Evolutionary conservation across 495 filamentous ascomycete genomes (phyloP).

Genomic region (Neurospora sp.): DNA sequence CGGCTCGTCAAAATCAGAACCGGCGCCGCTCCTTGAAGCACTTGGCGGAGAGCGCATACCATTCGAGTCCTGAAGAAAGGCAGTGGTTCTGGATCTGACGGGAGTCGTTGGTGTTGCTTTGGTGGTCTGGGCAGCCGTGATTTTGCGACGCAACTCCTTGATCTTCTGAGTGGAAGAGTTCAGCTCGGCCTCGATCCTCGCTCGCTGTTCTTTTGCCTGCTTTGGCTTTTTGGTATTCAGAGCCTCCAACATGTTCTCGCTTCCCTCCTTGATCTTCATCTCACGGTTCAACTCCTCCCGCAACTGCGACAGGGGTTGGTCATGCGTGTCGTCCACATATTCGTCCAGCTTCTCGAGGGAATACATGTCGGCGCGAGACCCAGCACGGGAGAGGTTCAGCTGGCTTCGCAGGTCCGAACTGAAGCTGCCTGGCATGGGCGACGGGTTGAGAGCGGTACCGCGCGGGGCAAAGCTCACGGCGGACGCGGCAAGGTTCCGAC

Average conservation of each 20-base stretch:
- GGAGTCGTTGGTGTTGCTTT: slow-evolving; percentile 63
- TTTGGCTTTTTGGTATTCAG: slow-evolving; percentile 91
- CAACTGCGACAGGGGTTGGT: slow-evolving; percentile 63
- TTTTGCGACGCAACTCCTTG: slow-evolving; percentile 65
- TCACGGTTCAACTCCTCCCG: slow-evolving; percentile 82
- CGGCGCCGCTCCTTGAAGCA: slow-evolving; percentile 37
- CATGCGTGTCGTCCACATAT: slow-evolving; percentile 50
- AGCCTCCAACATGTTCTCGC: slow-evolving; percentile 93
- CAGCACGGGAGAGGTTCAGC: slow-evolving; percentile 53
- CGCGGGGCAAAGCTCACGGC: slow-evolving; percentile 51
- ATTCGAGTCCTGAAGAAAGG: slow-evolving; percentile 48
- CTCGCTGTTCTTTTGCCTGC: slow-evolving; percentile 83
- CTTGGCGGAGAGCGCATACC: slow-evolving; percentile 57
- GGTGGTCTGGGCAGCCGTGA: slow-evolving; percentile 55
- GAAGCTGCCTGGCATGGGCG: slow-evolving; percentile 79
- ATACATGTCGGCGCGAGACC: slow-evolving; percentile 55
- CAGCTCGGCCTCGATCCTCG: slow-evolving; percentile 80
- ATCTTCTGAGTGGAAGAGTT: slow-evolving; percentile 86
- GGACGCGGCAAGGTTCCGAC: slow-evolving; percentile 49
- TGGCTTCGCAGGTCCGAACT: slow-evolving; percentile 79
- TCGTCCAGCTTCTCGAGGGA: slow-evolving; percentile 53
- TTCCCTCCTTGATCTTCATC: slow-evolving; percentile 93
- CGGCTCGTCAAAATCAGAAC: slow-evolving; percentile 54
- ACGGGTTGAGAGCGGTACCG: slow-evolving; percentile 54
- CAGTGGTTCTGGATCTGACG: slow-evolving; percentile 50